Conservation (phyloP, 495 filamentous ascomycete species). For the Talaromyces thailandensis region DNA sequence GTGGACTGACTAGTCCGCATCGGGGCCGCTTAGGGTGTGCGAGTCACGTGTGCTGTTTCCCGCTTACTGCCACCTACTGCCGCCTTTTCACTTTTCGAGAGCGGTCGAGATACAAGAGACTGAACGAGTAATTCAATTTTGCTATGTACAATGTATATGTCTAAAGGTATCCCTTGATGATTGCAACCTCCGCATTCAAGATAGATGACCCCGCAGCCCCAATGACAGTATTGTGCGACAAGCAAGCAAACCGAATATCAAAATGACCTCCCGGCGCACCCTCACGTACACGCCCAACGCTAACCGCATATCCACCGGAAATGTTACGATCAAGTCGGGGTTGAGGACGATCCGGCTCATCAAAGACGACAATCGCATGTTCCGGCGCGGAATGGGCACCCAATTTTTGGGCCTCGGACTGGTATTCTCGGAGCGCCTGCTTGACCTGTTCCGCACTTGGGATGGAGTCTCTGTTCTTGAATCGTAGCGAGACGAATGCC, state of each 20-base stretch:
- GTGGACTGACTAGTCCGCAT: constrained; percentile 22
- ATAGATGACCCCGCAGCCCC: constrained; percentile 92
- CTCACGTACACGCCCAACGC: constrained; percentile 68
- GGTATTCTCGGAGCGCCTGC: constrained; percentile 60
- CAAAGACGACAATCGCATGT: constrained; percentile 65
- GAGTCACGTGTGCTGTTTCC: neutral
- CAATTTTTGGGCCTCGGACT: constrained; percentile 63
- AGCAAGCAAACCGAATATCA: constrained; percentile 72
- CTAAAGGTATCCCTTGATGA: constrained; percentile 79
- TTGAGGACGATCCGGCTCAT: constrained; percentile 74
- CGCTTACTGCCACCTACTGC: neutral
- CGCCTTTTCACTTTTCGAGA: neutral
- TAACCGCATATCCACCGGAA: constrained; percentile 69
- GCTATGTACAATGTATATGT: constrained; percentile 6
- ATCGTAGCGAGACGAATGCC: constrained; percentile 70
- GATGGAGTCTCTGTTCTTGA: constrained; percentile 41
- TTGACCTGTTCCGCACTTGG: constrained; percentile 58
- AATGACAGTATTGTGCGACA: constrained; percentile 88
- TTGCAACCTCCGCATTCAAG: constrained; percentile 86
- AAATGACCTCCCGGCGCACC: constrained; percentile 64
- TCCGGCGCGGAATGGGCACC: constrained; percentile 70
- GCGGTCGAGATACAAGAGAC: no score
- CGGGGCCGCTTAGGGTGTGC: neutral
- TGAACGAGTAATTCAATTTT: neutral
- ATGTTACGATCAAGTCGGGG: constrained; percentile 74